A percentile compares a stretch with the other conserved stretches of the same genome.
Conservation (phyloP, 345 rosid species). For the Camelina sativa region DNA sequence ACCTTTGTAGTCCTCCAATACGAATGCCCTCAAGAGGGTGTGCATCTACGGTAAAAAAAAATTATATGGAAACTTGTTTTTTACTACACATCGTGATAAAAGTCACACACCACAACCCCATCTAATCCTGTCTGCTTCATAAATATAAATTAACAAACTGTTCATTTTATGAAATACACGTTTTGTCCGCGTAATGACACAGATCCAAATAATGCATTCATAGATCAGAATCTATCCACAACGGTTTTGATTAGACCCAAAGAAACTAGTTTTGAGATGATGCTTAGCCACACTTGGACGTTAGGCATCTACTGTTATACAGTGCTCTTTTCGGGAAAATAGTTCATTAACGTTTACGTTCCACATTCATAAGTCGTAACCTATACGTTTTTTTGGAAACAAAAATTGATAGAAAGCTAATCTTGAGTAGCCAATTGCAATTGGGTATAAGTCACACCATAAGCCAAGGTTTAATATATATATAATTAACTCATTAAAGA, state of each 20-base stretch:
- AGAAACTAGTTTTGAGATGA: constrained; percentile 3
- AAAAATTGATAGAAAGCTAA: background rate
- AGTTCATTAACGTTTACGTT: constrained; percentile 9
- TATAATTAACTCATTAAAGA: too few relatives aligned
- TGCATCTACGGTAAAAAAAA: background rate
- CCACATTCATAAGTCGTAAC: background rate
- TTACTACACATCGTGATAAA: too few relatives aligned
- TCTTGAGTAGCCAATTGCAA: background rate
- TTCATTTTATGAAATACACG: constrained; percentile 19
- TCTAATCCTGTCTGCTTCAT: constrained; percentile 34
- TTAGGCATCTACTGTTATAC: background rate
- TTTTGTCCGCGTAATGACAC: constrained; percentile 33
- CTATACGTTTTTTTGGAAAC: background rate
- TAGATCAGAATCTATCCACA: constrained; percentile 26
- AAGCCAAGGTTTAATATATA: background rate
- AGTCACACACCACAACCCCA: background rate
- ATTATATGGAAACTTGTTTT: too few relatives aligned
- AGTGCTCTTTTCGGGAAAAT: background rate
- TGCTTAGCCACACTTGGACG: background rate
- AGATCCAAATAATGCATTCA: constrained; percentile 29
- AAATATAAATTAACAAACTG: background rate
- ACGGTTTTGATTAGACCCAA: constrained; percentile 33
- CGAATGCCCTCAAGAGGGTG: background rate
- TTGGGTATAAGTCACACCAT: constrained; percentile 4
- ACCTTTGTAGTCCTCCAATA: background rate